These are phyloP conservation scores for Didymella sp. DNA, from an alignment of 2,329 filamentous ascomycete species.

Conservation along the genomic window DNA sequence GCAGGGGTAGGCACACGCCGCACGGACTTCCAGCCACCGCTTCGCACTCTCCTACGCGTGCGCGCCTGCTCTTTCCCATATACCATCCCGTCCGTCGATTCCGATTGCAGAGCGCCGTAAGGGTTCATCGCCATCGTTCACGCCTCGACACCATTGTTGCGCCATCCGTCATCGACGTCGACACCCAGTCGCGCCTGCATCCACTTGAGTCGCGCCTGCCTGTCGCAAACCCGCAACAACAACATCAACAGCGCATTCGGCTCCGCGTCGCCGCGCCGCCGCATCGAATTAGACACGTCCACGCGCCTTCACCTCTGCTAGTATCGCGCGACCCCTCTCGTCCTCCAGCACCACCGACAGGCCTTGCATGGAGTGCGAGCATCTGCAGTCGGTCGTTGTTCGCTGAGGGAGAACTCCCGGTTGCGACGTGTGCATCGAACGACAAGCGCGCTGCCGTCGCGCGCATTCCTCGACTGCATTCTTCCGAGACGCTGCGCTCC, in stretches of 20 bases:
- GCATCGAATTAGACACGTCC: conserved; percentile 36
- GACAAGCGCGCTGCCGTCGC: conserved; percentile 25
- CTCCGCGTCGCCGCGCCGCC: conserved; percentile 24
- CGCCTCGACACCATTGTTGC: conserved; percentile 16
- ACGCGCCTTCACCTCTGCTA: conserved; percentile 21
- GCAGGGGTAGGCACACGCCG: conserved; percentile 24
- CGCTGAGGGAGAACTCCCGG: conserved; percentile 42
- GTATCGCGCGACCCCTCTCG: conserved; percentile 21
- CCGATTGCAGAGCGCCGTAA: conserved; percentile 31
- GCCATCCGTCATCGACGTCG: conserved; percentile 26
- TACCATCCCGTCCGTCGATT: conserved; percentile 39
- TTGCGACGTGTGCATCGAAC: conserved; percentile 30
- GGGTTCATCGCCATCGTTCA: conserved; percentile 33
- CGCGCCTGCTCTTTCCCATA: conserved; percentile 31
- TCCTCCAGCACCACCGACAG: conserved; percentile 24
- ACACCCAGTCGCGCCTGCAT: conserved; percentile 13
- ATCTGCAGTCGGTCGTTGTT: conserved; percentile 35
- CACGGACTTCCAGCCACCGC: conserved; percentile 16
- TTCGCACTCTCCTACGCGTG: conserved; percentile 18
- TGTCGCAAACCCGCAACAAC: conserved; percentile 33
- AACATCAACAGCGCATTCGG: conserved; percentile 27
- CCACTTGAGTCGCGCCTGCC: conserved; percentile 25
- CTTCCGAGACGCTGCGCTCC: conserved; percentile 32
- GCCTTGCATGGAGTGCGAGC: conserved; percentile 46
- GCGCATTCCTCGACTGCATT: conserved; percentile 38